Base-by-base conservation (phyloP, 2,329 filamentous ascomycete genomes). In the Didymella pinodella region DNA sequence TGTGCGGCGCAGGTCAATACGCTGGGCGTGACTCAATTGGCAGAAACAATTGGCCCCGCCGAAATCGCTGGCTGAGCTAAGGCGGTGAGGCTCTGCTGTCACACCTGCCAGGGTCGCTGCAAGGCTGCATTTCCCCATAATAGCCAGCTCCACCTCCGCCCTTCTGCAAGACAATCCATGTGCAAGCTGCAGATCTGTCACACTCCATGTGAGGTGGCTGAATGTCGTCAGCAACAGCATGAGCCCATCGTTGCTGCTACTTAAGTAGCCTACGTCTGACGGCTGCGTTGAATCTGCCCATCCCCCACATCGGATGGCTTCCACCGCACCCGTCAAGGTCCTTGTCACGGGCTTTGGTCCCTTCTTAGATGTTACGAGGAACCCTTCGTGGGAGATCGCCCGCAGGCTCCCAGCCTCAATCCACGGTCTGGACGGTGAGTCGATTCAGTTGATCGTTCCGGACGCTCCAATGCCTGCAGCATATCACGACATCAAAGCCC, bases 371-470 rank as follows among this genome's bases (percentile, higher is more conserved):
- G 88, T 73, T 71, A 86, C 88, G 28, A 80, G 88, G 59, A 96
- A 96, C 73, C 91, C 92, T 8, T 92, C 92, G 3, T 93, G 87
- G 84, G 85, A 93, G 72, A 93, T 96, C 71, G 87, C 90, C 48
- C 83, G 82, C 26, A 81, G 80, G 20, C 85, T 96, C 88, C 61
- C 66, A 7, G 29, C 50, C 6, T 60, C 55, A 3, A 43, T 72
- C 31, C 14, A 36, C 0, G 62, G 57, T 8, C 10, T 28, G 2
- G 52, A 57, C 36, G 57, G 54, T 48, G 44, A 59, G 20, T 51
- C 45, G 16, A 65, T 92, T 54, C 85, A 84, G 64, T 85, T 93
- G 62, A 76, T 88, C 50, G 81, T 86, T 25, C 87, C 92, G 70
- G 86, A 88, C 0, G 79, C 84, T 41, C 84, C 91, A 0, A 82